Percentiles rank a stretch among this genome's conserved stretches.
phyloP scores from a whole-genome alignment of 2,329 filamentous ascomycete species.

The Colletotrichum caudatum region DNA sequence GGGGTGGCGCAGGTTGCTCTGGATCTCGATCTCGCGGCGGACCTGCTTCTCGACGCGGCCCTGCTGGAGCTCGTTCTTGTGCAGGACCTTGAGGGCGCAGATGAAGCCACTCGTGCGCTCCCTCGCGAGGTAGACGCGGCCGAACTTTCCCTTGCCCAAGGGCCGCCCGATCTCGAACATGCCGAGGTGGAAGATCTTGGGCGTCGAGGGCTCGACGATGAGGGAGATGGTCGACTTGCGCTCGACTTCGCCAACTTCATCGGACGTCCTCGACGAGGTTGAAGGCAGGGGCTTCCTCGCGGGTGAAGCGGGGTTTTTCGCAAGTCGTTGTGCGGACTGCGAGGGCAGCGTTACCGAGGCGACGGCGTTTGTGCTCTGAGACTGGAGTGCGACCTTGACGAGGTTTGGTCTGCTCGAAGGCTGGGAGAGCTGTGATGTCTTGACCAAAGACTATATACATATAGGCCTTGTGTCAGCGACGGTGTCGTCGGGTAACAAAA shows the following conservation, averaged over 20 bases:
- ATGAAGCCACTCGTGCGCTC: constrained; percentile 85
- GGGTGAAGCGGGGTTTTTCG: constrained; percentile 62
- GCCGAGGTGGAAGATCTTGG: constrained; percentile 83
- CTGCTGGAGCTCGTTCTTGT: constrained; percentile 85
- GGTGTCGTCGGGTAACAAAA: constrained; percentile 17
- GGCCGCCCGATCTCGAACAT: constrained; percentile 95
- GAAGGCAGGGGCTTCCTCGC: constrained; percentile 62
- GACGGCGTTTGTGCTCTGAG: constrained; percentile 76
- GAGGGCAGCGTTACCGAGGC: constrained; percentile 76
- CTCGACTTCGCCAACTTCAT: constrained; percentile 64
- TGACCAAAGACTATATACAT: constrained; percentile 43
- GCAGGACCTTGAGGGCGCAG: constrained; percentile 86
- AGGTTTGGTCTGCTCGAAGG: constrained; percentile 80
- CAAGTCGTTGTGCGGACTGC: constrained; percentile 70
- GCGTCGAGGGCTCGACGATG: constrained; percentile 67
- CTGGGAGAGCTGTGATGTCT: constrained; percentile 60
- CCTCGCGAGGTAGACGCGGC: constrained; percentile 85
- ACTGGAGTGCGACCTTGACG: constrained; percentile 86
- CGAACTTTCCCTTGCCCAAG: constrained; percentile 89
- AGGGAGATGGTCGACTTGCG: constrained; percentile 62
- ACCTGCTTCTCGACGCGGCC: constrained; percentile 87
- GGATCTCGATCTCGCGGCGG: constrained; percentile 88
- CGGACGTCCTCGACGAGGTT: constrained; percentile 55
- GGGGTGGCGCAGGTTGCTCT: constrained; percentile 86
- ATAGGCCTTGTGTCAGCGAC: constrained; percentile 53